Evolutionary conservation across 306 rosid genomes (phyloP).

Genomic region (Morella rubra): DNA sequence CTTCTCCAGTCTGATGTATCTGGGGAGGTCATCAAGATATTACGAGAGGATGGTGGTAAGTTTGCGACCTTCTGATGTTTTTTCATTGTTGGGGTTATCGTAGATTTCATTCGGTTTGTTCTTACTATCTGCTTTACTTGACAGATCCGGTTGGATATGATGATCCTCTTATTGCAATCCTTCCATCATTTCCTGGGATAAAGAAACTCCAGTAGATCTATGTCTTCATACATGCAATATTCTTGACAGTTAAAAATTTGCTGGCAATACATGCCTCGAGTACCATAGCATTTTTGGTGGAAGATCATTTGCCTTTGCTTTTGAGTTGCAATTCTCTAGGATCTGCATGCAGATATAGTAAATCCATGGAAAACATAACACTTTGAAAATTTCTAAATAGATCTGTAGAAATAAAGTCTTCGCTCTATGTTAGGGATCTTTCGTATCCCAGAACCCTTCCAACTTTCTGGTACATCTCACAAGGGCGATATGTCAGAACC

Average conservation of each 20-base stretch:
- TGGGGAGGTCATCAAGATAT: slow-evolving; percentile 84
- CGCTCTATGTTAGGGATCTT: no score
- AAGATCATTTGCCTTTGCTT: neutral
- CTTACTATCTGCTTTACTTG: slow-evolving; percentile 2
- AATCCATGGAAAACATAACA: neutral
- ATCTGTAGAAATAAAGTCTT: neutral
- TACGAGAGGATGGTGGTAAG: slow-evolving; percentile 85
- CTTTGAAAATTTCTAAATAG: neutral
- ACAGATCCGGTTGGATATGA: slow-evolving; percentile 93
- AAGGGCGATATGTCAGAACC: no score
- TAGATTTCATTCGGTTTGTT: neutral
- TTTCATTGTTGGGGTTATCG: neutral
- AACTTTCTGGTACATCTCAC: no score
- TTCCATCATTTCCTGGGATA: slow-evolving; percentile 91
- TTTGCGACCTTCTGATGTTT: neutral
- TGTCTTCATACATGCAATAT: neutral
- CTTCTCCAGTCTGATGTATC: slow-evolving; percentile 65
- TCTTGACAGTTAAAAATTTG: neutral
- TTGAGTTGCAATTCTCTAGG: neutral
- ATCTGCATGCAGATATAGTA: neutral
- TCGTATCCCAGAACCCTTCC: no score
- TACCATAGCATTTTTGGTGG: neutral
- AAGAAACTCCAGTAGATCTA: slow-evolving; percentile 68
- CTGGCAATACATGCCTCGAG: neutral
- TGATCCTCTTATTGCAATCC: slow-evolving; percentile 74